Conservation (phyloP, 106 monocot species). For the Acanthochlamys bracteata region DNA sequence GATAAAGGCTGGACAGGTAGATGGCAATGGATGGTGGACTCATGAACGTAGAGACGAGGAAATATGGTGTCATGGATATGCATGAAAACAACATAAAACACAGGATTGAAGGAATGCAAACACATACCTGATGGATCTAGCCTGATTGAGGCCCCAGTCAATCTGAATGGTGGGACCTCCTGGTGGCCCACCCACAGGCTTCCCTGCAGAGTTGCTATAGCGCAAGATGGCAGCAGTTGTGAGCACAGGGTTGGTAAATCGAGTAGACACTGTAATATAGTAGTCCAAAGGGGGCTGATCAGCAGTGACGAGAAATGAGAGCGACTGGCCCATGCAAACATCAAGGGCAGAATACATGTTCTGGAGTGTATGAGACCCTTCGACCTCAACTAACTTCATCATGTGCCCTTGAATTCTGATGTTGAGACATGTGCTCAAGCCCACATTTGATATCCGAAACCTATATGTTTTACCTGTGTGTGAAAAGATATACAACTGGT, state of each 20-base stretch:
- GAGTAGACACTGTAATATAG: slow-evolving; percentile 33
- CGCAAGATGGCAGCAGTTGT: slow-evolving; percentile 31
- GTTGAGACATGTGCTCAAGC: slow-evolving; percentile 35
- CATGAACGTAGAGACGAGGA: too few relatives aligned
- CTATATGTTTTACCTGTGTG: slow-evolving; percentile 38
- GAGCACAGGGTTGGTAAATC: slow-evolving; percentile 31
- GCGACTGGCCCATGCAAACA: slow-evolving; percentile 33
- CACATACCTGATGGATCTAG: slow-evolving; percentile 32
- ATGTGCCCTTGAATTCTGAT: slow-evolving; percentile 46
- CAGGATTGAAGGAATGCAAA: neutral
- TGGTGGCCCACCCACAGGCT: slow-evolving; percentile 14
- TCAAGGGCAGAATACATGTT: slow-evolving; percentile 36
- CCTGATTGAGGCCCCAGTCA: slow-evolving; percentile 34
- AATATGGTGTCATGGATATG: too few relatives aligned
- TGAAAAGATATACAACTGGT: neutral
- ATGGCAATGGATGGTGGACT: too few relatives aligned
- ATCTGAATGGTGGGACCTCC: slow-evolving; percentile 42
- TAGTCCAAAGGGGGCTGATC: slow-evolving; percentile 33
- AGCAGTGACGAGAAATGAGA: slow-evolving; percentile 40
- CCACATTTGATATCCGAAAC: slow-evolving; percentile 41
- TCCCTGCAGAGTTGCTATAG: slow-evolving; percentile 28
- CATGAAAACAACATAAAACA: too few relatives aligned
- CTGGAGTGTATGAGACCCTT: slow-evolving; percentile 46
- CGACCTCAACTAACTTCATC: slow-evolving; percentile 44
- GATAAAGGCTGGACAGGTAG: too few relatives aligned